Percentiles rank a stretch among this genome's conserved stretches.
Conservation (phyloP, 2,329 filamentous ascomycete species). For the Tricladium varicosporioides region DNA sequence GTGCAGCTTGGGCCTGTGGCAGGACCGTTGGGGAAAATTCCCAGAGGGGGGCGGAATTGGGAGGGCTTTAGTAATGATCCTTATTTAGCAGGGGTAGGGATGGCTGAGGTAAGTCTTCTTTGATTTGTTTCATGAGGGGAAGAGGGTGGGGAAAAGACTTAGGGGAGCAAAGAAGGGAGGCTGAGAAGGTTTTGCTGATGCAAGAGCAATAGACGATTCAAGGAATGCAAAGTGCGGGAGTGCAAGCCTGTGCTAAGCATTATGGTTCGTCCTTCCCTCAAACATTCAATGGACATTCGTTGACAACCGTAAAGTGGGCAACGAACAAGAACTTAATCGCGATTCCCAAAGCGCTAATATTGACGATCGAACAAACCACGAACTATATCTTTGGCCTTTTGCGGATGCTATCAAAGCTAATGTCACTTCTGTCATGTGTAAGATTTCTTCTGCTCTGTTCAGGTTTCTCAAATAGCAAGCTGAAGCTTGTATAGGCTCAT, state of each 20-base stretch:
- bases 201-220: constrained; percentile 51
- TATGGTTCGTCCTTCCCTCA: constrained; percentile 41
- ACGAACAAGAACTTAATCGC: constrained; percentile 66
- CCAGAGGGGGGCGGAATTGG: constrained; percentile 71
- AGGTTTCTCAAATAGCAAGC: too few species aligned
- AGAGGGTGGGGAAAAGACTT: too few species aligned
- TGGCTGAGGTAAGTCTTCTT: constrained; percentile 42
- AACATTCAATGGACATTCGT: constrained; percentile 14
- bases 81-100: constrained; percentile 65
- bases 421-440: constrained; percentile 66
- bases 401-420: constrained; percentile 66
- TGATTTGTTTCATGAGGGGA: too few species aligned
- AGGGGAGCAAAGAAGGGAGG: too few species aligned
- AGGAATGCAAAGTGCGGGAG: constrained; percentile 51
- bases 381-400: constrained; percentile 53
- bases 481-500: constrained; percentile 41
- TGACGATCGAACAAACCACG: constrained; percentile 65
- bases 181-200: neutral
- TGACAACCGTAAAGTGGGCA: constrained; percentile 46
- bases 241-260: constrained; percentile 56
- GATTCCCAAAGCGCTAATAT: constrained; percentile 55
- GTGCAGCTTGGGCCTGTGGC: constrained; percentile 73
- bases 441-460: too few species aligned
- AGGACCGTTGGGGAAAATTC: constrained; percentile 72
- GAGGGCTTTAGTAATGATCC: constrained; percentile 80